phyloP scores from a whole-genome alignment of 1,139 yeast species.

The Suhomyces choctaworum region DNA sequence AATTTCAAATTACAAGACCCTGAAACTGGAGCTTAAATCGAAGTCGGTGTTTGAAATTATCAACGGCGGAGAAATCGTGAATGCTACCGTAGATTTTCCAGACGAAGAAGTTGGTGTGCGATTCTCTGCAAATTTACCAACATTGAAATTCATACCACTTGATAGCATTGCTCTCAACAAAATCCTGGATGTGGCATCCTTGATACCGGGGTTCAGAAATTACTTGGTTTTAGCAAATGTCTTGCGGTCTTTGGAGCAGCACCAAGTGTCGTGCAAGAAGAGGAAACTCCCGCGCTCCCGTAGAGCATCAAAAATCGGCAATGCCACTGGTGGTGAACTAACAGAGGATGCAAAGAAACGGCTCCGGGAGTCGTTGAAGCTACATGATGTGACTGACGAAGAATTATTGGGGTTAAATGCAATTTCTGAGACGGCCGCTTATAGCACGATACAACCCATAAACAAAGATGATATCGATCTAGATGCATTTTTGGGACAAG shows the following conservation, averaged over 20 bases:
- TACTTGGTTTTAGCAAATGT: slow-evolving; percentile 31
- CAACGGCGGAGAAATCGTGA: slow-evolving; percentile 21
- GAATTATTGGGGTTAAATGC: slow-evolving; percentile 41
- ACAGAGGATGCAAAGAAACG: slow-evolving; percentile 29
- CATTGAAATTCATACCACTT: slow-evolving; percentile 20
- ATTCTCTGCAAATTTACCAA: slow-evolving; percentile 10
- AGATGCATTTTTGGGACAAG: slow-evolving; percentile 16
- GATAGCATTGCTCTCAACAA: slow-evolving; percentile 24
- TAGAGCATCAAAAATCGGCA: slow-evolving; percentile 12
- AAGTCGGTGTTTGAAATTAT: slow-evolving; percentile 19
- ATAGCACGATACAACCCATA: slow-evolving; percentile 22
- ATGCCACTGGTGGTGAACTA: slow-evolving; percentile 12
- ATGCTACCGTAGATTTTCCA: slow-evolving; percentile 1
- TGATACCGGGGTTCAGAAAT: slow-evolving; percentile 36
- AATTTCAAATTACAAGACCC: slow-evolving; percentile 12
- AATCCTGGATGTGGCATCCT: slow-evolving; percentile 25
- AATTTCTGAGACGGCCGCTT: slow-evolving; percentile 23
- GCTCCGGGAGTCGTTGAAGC: slow-evolving; percentile 38
- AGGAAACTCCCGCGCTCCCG: slow-evolving; percentile 8
- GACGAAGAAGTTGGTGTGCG: slow-evolving; percentile 7
- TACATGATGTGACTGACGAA: slow-evolving; percentile 42
- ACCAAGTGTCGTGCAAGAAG: background rate
- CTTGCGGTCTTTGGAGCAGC: slow-evolving; percentile 6
- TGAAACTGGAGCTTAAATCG: slow-evolving; percentile 3
- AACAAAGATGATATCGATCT: slow-evolving; percentile 23